Percentiles rank a stretch among this genome's conserved stretches.
phyloP scores from a whole-genome alignment of 2,329 filamentous ascomycete genomes.

The Dactylellina parvicollis region DNA sequence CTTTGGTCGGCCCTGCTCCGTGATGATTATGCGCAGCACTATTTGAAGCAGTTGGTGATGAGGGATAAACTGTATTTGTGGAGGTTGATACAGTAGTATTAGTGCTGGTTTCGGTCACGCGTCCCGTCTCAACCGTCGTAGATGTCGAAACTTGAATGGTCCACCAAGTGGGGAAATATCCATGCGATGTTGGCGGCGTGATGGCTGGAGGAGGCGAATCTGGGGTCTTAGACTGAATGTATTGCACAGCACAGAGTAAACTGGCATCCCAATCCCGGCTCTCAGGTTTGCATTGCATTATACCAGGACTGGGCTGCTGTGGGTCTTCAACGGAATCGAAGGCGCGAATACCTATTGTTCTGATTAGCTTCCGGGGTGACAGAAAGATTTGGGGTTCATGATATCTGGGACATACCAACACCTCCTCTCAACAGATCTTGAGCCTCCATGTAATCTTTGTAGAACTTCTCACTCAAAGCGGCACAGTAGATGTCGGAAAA shows the following conservation, averaged over 20 bases:
- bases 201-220: too few species aligned
- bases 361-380: too few species aligned
- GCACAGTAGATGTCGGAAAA: conserved; percentile 1
- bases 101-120: not conserved
- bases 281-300: not conserved
- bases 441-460: conserved; percentile 39
- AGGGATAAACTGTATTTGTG: not conserved
- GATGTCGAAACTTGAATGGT: not conserved
- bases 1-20: too few species aligned
- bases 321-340: too few species aligned
- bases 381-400: not conserved
- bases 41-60: too few species aligned
- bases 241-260: not conserved
- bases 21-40: too few species aligned
- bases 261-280: not conserved
- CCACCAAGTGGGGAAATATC: not conserved
- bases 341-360: too few species aligned
- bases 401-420: conserved; percentile 5
- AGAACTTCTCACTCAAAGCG: conserved; percentile 40
- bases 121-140: not conserved
- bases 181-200: not conserved
- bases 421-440: conserved; percentile 27
- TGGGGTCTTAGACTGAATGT: too few species aligned
- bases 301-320: not conserved
- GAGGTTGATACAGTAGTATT: not conserved